Conservation (phyloP, 2,329 filamentous ascomycete genomes). For the Rugonectria rugulosa region DNA sequence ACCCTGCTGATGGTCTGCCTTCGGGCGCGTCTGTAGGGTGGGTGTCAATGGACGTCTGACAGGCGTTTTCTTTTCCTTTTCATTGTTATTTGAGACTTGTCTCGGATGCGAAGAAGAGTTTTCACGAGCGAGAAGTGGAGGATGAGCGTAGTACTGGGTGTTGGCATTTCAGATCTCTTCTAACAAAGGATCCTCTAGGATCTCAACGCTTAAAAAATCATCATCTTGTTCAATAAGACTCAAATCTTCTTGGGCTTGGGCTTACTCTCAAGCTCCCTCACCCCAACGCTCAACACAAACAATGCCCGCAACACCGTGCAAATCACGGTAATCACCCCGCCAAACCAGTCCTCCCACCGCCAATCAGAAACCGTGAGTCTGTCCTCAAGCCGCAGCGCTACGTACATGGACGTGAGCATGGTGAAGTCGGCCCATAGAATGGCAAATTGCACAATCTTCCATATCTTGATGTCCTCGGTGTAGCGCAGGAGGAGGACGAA, state of each 20-base stretch:
- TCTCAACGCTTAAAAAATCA: too few species aligned
- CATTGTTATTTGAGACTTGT: slow-evolving; percentile 5
- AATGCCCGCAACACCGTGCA: slow-evolving; percentile 26
- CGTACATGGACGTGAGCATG: slow-evolving; percentile 27
- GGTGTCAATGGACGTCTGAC: slow-evolving; percentile 19
- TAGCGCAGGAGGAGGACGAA: slow-evolving; percentile 24
- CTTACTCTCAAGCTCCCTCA: slow-evolving; percentile 9
- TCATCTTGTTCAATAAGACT: neutral
- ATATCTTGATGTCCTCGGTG: slow-evolving; percentile 31
- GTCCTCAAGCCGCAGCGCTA: slow-evolving; percentile 18
- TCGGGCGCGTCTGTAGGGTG: slow-evolving; percentile 14
- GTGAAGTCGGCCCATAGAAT: slow-evolving; percentile 33
- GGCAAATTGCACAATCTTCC: slow-evolving; percentile 30
- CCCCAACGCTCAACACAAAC: slow-evolving; percentile 27
- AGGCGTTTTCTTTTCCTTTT: slow-evolving; percentile 16
- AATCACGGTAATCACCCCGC: slow-evolving; percentile 8
- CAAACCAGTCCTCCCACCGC: slow-evolving; percentile 28
- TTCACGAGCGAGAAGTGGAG: too few species aligned
- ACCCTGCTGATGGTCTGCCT: slow-evolving; percentile 13
- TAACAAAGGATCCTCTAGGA: too few species aligned
- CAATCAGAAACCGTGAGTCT: slow-evolving; percentile 20
- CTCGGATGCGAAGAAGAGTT: slow-evolving; percentile 10
- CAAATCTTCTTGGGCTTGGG: slow-evolving; percentile 14
- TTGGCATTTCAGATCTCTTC: too few species aligned
- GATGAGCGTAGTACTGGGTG: too few species aligned